Base-by-base conservation (phyloP, 108 stramenopile genomes). In the Cylindrotheca closterium region DNA sequence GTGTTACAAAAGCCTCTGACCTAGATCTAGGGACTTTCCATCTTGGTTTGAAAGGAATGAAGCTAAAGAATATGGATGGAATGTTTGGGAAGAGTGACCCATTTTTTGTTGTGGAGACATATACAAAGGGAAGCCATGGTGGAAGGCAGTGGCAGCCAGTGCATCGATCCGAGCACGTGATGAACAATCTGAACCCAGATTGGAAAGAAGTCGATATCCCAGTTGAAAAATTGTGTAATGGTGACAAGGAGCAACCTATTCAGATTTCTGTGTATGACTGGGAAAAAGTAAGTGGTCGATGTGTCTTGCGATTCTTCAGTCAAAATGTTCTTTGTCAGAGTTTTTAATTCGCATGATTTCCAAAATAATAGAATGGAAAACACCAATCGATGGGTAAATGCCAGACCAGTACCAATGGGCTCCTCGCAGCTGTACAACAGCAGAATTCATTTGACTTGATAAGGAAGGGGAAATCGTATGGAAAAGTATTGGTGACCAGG, bases 61-160 rank as follows among this genome's bases (percentile, higher is more conserved):
- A 86, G 19, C 68, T 94, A n/a, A 85, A 84, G 58, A 91, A 89
- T 67, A 83, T 84, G 3, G 93, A 91, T 45, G 88, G 93, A 30
- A 46, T 87, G n/a, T 89, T 91, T 49, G 26, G 45, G 7, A 88
- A 84, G 46, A 69, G 65, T 1, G 89, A 94, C 77, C 93, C 93
- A 8, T 94, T 94, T 45, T 83, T 83, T 58, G 83, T 84, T 49
- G 30, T 89, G 0, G 33, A 51, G 10, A 57, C 77, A 0, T 75
- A 77, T 30, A 29, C 65, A 19, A 77, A 86, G 1, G 78, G 56
- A 27, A 70, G 79, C 28, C 21, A 23, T 51, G 78, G 80, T 30
- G 82, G 83, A 23, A 25, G 59, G 4, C 59, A 65, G 1, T 90
- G 89, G 89, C 73, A 68, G n/a, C 78, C 79, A 0, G 74, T 87